phyloP scores from a whole-genome alignment of 345 rosid genomes.

The Moricandia moricandioides region DNA sequence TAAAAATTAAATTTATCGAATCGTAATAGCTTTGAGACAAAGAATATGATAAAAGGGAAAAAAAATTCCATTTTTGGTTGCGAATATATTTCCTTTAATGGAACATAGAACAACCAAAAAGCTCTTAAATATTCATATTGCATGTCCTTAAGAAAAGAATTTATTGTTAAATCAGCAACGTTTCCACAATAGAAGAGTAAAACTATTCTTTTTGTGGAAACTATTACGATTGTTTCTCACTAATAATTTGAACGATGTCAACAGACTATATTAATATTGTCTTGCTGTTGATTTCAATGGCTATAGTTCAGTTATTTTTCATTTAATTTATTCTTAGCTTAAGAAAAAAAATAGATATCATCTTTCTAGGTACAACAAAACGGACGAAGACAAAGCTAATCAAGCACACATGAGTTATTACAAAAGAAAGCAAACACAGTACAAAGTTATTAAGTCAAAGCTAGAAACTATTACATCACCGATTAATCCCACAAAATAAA shows the following conservation, averaged over 20 bases:
- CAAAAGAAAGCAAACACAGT: constrained; percentile 14
- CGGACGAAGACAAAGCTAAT: constrained; percentile 1
- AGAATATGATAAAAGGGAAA: constrained; percentile 12
- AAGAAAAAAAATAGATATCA: not conserved
- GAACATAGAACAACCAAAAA: constrained; percentile 21
- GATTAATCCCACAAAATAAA: constrained; percentile 7
- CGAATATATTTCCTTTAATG: constrained; percentile 36
- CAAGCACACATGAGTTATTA: constrained; percentile 11
- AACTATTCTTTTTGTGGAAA: not conserved
- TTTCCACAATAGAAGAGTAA: not conserved
- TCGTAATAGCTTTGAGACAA: constrained; percentile 22
- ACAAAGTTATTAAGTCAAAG: constrained; percentile 18
- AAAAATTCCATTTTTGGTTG: constrained; percentile 22
- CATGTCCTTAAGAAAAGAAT: constrained; percentile 33
- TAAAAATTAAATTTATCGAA: constrained; percentile 9
- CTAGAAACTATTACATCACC: constrained; percentile 14
- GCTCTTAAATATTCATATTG: constrained; percentile 19
- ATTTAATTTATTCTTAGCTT: not conserved
- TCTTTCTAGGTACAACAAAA: not conserved
- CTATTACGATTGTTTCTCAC: not conserved
- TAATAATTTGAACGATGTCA: not conserved
- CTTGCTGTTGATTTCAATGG: not conserved
- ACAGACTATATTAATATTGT: not conserved
- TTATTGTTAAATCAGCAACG: constrained; percentile 21
- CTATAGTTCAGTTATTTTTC: not conserved